Evolutionary conservation across 2,329 filamentous ascomycete species (phyloP), one percentile per base, ranked within the genome.

Genomic region (Penicillium vulpinum): DNA sequence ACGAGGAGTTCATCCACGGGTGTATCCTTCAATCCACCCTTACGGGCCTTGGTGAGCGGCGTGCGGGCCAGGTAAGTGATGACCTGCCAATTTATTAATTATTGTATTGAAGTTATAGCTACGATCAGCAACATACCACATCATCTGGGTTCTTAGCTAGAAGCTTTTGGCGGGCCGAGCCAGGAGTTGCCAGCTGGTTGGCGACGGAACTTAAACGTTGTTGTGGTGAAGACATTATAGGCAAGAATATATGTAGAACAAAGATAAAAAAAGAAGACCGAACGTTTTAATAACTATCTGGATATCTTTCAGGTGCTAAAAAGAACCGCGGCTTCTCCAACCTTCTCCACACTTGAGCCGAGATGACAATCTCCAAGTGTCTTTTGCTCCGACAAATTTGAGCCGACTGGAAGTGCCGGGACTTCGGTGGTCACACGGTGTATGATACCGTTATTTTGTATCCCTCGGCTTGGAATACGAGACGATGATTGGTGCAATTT

Each of bases 171-270:
- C 64, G 72, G 24, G 69, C 67, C 21, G 66, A 59, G 31, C 59
- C 61, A 40, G 68, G 59, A 39, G 70, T 70, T 31, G 68, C 63
- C n/a, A 79, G 56, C 59, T 79, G 77, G 56, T 69, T 71, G 18
- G 75, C 64, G 59, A 79, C 76, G 13, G 76, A 76, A 33, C 68
- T 76, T 52, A 74, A 62, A 22, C 76, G 71, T 62, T 74, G 72
- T 45, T 76, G 71, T 52, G 72, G 54, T 50, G 73, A 67, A 68
- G 76, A 75, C 73, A 75, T 76, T 58, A 39, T 66, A 35, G 9
- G 13, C 3, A 40, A 24, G n/a, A 28, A 50, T 21, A 31, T 18
- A 26, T 18, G 22, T 16, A 35, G 26, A 29, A 16, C 33, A 22
- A 44, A 53, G 26, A 48, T n/a, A n/a, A 36, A 41, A 26, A 29